These are phyloP conservation scores for Cyberlindnera mississippiensis DNA, from an alignment of 805 yeast species.

Conservation along the genomic window DNA sequence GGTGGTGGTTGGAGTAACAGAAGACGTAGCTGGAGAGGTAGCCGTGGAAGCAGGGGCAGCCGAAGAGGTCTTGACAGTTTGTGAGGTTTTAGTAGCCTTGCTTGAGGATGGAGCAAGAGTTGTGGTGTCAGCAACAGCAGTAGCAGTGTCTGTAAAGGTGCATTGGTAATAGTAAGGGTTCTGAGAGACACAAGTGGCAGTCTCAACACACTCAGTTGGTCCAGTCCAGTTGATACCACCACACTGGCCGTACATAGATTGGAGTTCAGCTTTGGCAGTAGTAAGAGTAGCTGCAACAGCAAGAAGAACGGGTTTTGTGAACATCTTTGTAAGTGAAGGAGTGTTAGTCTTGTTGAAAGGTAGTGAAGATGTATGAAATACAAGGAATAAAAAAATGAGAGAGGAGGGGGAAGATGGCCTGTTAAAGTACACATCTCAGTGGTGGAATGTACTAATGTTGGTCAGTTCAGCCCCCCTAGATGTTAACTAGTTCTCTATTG, in stretches of 20 bases:
- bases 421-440: too few species aligned
- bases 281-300: background rate
- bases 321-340: background rate
- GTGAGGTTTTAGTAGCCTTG: background rate
- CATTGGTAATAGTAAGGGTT: conserved; percentile 27
- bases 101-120: background rate
- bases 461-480: too few species aligned
- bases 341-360: too few species aligned
- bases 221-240: conserved; percentile 6
- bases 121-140: background rate
- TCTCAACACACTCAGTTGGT: conserved; percentile 18
- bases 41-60: background rate
- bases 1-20: background rate
- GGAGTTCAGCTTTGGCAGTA: background rate
- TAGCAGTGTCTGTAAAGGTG: conserved; percentile 1
- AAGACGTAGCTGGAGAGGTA: background rate
- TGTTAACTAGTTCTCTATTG: too few species aligned
- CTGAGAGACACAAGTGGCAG: conserved; percentile 20
- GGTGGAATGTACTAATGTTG: too few species aligned
- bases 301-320: background rate
- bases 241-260: conserved; percentile 5
- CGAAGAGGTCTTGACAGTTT: background rate
- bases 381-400: too few species aligned
- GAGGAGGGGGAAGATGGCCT: too few species aligned
- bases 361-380: too few species aligned